Base-by-base conservation (phyloP, 169 alveolate species). In the Plasmodium falciparum region DNA sequence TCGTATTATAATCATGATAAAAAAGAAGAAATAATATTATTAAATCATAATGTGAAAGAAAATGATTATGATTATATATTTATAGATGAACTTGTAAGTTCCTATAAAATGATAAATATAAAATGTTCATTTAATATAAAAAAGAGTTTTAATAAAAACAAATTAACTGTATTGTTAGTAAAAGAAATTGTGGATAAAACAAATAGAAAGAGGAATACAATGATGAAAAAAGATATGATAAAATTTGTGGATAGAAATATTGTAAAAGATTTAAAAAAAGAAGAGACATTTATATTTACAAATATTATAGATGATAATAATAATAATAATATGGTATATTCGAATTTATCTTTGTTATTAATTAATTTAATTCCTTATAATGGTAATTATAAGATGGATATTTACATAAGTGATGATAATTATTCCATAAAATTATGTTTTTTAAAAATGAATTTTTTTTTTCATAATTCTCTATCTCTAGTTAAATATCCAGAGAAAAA, bases 221-320 rank as follows among this genome's bases (percentile, higher is more conserved):
- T n/a, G 9, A n/a, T 50, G 17, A 43, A 43, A 13, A 33, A 26
- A 17, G 73, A 47, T 17, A 39, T n/a, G 17, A 26, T 6, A 61
- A 15, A 15, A 0, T 5, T 6, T 52, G 3, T 12, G 20, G 20
- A n/a, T 61, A 24, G 24, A 22, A n/a, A 12, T 29, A 20, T 26
- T 29, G 45, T 80, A 29, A 56, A 80, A 39, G 85, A 69, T 52
- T 80, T 69, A 58, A 50, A 80, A 56, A 72, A 6, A 69, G 49
- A 54, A 56, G 90, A 80, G 33, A 80, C 90, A 12, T 69, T 80
- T 80, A 15, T 80, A 24, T 80, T 80, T 80, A 56, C 70, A 58
- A 69, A 80, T 33, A 71, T 13, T 49, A 26, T 29, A 45, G 76
- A 76, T 20, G 58, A 59, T 22, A 9, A 56, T 15, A 15, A 15